Evolutionary conservation across 768 basidiomycete genomes (phyloP), one percentile per base, ranked within the genome.

Genomic region (Lepiota venenata): DNA sequence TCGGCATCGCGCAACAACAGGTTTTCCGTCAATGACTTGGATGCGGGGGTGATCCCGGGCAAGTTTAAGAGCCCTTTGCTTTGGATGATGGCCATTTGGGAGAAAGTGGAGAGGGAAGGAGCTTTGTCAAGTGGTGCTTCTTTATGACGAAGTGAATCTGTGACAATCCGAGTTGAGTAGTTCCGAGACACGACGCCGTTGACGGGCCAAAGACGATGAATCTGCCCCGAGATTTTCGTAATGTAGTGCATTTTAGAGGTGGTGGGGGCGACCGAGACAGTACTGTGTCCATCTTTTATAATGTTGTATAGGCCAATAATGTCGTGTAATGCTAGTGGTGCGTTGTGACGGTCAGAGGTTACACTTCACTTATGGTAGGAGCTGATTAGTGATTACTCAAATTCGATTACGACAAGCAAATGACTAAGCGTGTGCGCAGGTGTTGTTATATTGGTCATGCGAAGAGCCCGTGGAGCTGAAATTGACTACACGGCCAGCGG

Each of bases 1-100:
- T 78, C 67, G 14, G 76, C 72, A 59, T 84, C 82, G 45, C 71
- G 67, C 53, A 73, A 65, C 37, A 85, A 61, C 8, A 85, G 69
- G 20, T 71, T 69, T 61, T 81, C 78, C 0, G 62, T 64, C 12
- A 68, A 58, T 21, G 61, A 63, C 57, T 79, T 80, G 2, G 78
- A 72, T 21, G 73, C 69, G 11, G 69, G 62, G 0, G 74, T 76
- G 8, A 73, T 64, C 2, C 80, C 80, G 3, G 82, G 78, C 12
- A 79, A 45, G 56, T 78, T 76, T 14, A 81, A 56, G 11, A 76
- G 61, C 1, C 81, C 82, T 47, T 62, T 67, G 52, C 60, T 62
- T 10, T 20, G 45, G 16, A 47, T 35, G 41, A 39, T 43, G 32
- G 21, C n/a, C n/a, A 20, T 25, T 47, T n/a, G n/a, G n/a, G 15